A percentile compares a stretch with the other conserved stretches of the same genome.
Evolutionary conservation across 2,329 filamentous ascomycete genomes (phyloP).

Genomic region (Colletotrichum gigasporum): DNA sequence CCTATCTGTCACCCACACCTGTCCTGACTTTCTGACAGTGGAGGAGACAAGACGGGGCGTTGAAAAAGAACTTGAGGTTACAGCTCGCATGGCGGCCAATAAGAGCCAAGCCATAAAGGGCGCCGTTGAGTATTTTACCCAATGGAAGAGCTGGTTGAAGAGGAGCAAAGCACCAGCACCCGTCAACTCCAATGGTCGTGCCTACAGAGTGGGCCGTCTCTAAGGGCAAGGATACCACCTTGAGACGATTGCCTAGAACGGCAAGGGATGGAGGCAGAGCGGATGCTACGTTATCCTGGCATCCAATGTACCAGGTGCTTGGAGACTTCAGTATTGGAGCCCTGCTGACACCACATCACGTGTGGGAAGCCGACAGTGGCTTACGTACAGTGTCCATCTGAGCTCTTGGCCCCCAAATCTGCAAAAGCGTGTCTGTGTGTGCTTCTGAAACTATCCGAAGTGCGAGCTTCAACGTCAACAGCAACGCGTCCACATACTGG

Average conservation of each 20-base stretch:
- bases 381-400: neutral
- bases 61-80: slow-evolving; percentile 4
- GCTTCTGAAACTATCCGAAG: neutral
- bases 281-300: neutral
- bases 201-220: slow-evolving; percentile 4
- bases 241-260: neutral
- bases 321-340: slow-evolving; percentile 3
- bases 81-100: slow-evolving; percentile 24
- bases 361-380: neutral
- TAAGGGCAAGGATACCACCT: neutral
- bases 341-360: neutral
- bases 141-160: neutral
- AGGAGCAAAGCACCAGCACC: neutral
- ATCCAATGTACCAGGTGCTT: slow-evolving; percentile 15
- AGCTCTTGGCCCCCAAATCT: slow-evolving; percentile 10
- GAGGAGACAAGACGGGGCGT: neutral
- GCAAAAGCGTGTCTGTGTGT: neutral
- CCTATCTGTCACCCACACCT: neutral
- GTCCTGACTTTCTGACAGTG: no score
- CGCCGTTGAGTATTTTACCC: slow-evolving; percentile 12
- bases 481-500: neutral
- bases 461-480: neutral
- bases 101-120: neutral
- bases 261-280: neutral
- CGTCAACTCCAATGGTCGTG: neutral